Conservation (phyloP, 1,284 basidiomycete species). For the Afroboletus lepidellus region DNA sequence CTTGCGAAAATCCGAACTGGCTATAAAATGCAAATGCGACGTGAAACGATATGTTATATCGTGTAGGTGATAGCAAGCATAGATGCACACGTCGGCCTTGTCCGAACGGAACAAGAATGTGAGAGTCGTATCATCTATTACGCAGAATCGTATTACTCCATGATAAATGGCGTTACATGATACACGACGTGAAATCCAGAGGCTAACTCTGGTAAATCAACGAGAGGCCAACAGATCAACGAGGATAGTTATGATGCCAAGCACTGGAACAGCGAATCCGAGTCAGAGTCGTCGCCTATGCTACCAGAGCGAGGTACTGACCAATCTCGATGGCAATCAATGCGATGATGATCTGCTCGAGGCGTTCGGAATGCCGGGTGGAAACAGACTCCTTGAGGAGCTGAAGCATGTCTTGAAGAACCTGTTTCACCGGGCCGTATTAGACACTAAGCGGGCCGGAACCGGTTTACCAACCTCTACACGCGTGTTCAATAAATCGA, state of each 20-base stretch:
- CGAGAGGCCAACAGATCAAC: conserved; percentile 53
- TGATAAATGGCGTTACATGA: conserved; percentile 1
- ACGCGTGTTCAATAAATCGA: conserved; percentile 90
- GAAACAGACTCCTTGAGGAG: conserved; percentile 94
- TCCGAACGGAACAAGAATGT: neutral
- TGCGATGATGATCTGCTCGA: conserved; percentile 95
- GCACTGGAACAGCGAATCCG: conserved; percentile 38
- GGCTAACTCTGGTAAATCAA: neutral
- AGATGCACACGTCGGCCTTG: neutral
- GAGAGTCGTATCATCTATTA: conserved; percentile 7
- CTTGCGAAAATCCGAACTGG: neutral
- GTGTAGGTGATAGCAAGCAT: conserved; percentile 1
- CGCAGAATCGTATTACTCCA: conserved; percentile 6
- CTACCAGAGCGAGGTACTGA: conserved; percentile 32
- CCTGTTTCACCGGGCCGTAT: conserved; percentile 42
- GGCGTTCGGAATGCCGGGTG: conserved; percentile 84
- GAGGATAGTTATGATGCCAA: conserved; percentile 71
- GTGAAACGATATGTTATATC: conserved; percentile 1
- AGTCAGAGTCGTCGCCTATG: conserved; percentile 8
- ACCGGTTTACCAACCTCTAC: conserved; percentile 65
- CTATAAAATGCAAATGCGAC: neutral
- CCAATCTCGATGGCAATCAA: conserved; percentile 89
- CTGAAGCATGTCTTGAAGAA: conserved; percentile 96
- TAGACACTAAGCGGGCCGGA: conserved; percentile 1
- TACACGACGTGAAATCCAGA: conserved; percentile 10